These are phyloP conservation scores for Aeminium ludgeri DNA, from an alignment of 495 filamentous ascomycete genomes.

Conservation along the genomic window DNA sequence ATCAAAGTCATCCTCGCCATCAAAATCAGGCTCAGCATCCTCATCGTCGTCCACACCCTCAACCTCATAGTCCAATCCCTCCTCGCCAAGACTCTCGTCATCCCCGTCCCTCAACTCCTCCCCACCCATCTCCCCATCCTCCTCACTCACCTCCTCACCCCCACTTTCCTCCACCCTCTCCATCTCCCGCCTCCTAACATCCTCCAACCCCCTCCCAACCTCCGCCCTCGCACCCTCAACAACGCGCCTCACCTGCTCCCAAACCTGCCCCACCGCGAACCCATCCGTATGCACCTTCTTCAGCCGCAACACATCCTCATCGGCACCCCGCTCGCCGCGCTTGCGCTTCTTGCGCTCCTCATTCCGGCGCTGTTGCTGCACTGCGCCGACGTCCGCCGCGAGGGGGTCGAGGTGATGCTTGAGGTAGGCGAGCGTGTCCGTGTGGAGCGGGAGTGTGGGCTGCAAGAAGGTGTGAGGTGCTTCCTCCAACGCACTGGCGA, in stretches of 20 bases:
- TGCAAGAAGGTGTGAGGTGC: slow-evolving; percentile 47
- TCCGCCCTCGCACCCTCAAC: slow-evolving; percentile 40
- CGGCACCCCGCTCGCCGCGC: slow-evolving; percentile 32
- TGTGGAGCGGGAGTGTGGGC: slow-evolving; percentile 44
- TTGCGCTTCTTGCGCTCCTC: slow-evolving; percentile 30
- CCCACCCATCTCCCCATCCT: slow-evolving; percentile 22
- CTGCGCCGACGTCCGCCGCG: slow-evolving; percentile 47
- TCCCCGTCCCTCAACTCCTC: slow-evolving; percentile 33
- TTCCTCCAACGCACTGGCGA: no score
- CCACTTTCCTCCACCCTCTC: neutral
- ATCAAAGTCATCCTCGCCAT: slow-evolving; percentile 27
- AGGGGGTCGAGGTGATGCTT: slow-evolving; percentile 65
- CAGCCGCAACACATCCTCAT: slow-evolving; percentile 38
- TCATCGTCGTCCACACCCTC: slow-evolving; percentile 28
- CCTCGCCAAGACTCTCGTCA: slow-evolving; percentile 28
- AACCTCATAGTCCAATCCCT: slow-evolving; percentile 55
- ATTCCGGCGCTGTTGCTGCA: slow-evolving; percentile 24
- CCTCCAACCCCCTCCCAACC: slow-evolving; percentile 27
- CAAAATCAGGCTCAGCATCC: slow-evolving; percentile 26
- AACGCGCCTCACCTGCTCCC: slow-evolving; percentile 80
- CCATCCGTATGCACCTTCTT: slow-evolving; percentile 71
- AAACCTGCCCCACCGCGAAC: slow-evolving; percentile 76
- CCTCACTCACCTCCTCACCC: slow-evolving; percentile 23
- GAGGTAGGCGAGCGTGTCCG: slow-evolving; percentile 46
- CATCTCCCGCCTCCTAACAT: neutral